phyloP scores from a whole-genome alignment of 257 asterid genomes.

The Solanum chmielewskii region DNA sequence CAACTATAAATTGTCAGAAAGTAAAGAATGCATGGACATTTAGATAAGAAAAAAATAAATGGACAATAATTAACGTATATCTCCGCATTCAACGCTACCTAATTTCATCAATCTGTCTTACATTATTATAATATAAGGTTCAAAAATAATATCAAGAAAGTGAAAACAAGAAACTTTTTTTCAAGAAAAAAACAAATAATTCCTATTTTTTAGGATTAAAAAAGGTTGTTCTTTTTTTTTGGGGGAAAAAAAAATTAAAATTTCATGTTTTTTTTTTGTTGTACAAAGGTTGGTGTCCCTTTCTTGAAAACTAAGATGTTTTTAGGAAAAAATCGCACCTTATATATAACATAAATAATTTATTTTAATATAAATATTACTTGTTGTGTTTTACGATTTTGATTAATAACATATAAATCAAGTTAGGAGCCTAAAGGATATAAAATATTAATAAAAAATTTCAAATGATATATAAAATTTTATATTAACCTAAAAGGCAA shows the following conservation, averaged over 20 bases:
- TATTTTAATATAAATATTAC: no score
- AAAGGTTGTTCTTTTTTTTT: not conserved
- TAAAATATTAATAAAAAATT: no score
- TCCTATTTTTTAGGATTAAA: not conserved
- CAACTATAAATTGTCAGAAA: not conserved
- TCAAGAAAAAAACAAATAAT: not conserved
- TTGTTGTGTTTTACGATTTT: fast-evolving
- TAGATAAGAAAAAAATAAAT: not conserved
- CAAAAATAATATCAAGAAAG: no score
- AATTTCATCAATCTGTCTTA: not conserved
- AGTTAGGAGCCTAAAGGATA: no score
- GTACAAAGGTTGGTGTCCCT: not conserved
- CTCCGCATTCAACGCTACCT: slow-evolving; percentile 1
- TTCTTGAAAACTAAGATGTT: no score
- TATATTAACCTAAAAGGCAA: no score
- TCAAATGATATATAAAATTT: no score
- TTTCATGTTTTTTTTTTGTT: not conserved
- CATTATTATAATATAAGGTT: not conserved
- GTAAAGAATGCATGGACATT: not conserved
- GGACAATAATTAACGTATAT: not conserved
- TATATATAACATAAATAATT: no score
- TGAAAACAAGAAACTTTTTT: not conserved
- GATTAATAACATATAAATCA: fast-evolving
- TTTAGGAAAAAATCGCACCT: not conserved
- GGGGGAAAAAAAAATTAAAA: not conserved